These are phyloP conservation scores for Petunia secreta DNA, from an alignment of 257 asterid species.

Conservation along the genomic window DNA sequence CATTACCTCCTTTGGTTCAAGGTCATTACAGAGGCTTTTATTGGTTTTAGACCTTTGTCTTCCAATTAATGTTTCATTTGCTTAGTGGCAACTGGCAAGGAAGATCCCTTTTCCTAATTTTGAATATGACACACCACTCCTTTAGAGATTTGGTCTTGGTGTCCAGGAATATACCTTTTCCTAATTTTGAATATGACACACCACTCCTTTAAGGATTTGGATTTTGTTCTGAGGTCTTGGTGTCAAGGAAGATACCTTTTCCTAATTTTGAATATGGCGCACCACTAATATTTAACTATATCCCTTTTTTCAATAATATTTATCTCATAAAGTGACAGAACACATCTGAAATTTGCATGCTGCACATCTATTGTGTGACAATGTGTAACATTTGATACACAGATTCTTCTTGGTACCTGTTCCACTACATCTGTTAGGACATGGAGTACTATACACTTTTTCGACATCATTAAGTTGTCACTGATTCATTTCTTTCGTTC, in stretches of 20 bases:
- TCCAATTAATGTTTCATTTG: slow-evolving; percentile 1
- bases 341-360: background rate
- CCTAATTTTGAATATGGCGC: too few species aligned
- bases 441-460: background rate
- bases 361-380: background rate
- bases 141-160: background rate
- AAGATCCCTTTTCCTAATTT: background rate
- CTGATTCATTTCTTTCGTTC: slow-evolving; percentile 13
- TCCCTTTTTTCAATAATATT: background rate
- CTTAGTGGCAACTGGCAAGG: background rate
- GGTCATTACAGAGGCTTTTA: slow-evolving; percentile 2
- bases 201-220: background rate
- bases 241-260: too few species aligned
- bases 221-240: background rate
- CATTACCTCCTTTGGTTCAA: background rate
- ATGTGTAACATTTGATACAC: background rate
- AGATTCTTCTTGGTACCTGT: background rate
- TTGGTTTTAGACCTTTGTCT: background rate
- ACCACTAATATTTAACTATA: background rate
- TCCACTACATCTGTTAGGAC: background rate
- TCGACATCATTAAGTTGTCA: background rate
- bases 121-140: background rate
- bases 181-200: background rate
- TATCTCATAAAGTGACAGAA: background rate
- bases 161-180: background rate